Evolutionary conservation across 1,284 basidiomycete species (phyloP).

Genomic region (Ustilago nuda): DNA sequence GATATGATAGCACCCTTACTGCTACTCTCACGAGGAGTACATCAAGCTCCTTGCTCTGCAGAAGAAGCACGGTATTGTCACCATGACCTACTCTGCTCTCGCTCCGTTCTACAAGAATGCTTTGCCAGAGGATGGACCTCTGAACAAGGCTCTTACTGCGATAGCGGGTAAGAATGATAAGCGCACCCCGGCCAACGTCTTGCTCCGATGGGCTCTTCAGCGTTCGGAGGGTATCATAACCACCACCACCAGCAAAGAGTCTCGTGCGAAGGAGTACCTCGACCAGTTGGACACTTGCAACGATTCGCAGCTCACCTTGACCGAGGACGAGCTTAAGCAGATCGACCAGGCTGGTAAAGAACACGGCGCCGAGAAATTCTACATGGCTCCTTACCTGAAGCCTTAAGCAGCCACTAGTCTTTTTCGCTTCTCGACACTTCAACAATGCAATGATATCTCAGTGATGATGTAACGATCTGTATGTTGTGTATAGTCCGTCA

Average conservation of each 20-base stretch:
- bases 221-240: constrained; percentile 53
- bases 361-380: constrained; percentile 47
- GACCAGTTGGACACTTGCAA: constrained; percentile 43
- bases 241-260: constrained; percentile 51
- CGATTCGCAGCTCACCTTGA: constrained; percentile 28
- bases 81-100: constrained; percentile 53
- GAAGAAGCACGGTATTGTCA: constrained; percentile 50
- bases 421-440: not conserved
- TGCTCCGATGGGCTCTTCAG: constrained; percentile 54
- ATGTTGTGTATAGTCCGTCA: not conserved
- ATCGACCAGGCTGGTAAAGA: constrained; percentile 51
- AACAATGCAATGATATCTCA: not conserved
- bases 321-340: constrained; percentile 42
- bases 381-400: constrained; percentile 43
- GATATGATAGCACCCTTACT: constrained; percentile 39
- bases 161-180: constrained; percentile 42
- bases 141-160: constrained; percentile 40
- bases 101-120: constrained; percentile 49
- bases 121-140: constrained; percentile 31
- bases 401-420: constrained; percentile 1
- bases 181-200: constrained; percentile 39
- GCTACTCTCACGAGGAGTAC: constrained; percentile 44
- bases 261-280: constrained; percentile 45
- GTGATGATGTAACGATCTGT: not conserved
- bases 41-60: constrained; percentile 43